A percentile compares a stretch with the other conserved stretches of the same genome.
Evolutionary conservation across 441 rosid genomes (phyloP).

Genomic region (Croton laevigatus): DNA sequence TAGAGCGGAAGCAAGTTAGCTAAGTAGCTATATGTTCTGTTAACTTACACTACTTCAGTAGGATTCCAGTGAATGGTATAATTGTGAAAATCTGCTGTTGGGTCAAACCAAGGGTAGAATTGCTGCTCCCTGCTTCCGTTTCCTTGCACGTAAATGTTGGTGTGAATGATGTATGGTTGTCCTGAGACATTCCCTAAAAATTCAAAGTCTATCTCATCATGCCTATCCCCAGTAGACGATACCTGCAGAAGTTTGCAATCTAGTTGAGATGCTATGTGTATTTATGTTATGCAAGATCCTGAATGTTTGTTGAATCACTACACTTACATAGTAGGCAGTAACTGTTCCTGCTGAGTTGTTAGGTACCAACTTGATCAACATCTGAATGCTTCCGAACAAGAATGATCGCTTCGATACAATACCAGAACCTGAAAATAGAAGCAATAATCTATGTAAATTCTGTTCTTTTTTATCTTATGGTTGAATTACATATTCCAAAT

Average conservation of each 20-base stretch:
- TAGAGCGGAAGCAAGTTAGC: slow-evolving; percentile 9
- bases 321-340: slow-evolving; percentile 30
- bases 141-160: slow-evolving; percentile 55
- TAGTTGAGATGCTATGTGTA: background rate
- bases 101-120: slow-evolving; percentile 75
- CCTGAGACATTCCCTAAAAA: slow-evolving; percentile 57
- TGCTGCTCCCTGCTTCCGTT: slow-evolving; percentile 72
- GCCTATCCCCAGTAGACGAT: slow-evolving; percentile 51
- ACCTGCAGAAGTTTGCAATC: slow-evolving; percentile 34
- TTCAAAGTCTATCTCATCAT: slow-evolving; percentile 64
- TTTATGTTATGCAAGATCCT: slow-evolving; percentile 18
- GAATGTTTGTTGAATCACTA: background rate
- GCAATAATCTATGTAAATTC: background rate
- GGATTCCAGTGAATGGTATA: slow-evolving; percentile 74
- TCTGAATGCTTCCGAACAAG: slow-evolving; percentile 33
- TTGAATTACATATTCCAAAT: background rate
- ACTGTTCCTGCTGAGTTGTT: slow-evolving; percentile 32
- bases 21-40: background rate
- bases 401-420: slow-evolving; percentile 28
- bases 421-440: slow-evolving; percentile 27
- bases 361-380: slow-evolving; percentile 32
- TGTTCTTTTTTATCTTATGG: background rate
- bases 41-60: slow-evolving; percentile 39
- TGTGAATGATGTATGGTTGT: slow-evolving; percentile 62
- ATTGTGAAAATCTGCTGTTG: slow-evolving; percentile 62